Evolutionary conservation across 2,329 filamentous ascomycete genomes (phyloP), one percentile per base, ranked within the genome.

Genomic region (Xylariaceae sp.): DNA sequence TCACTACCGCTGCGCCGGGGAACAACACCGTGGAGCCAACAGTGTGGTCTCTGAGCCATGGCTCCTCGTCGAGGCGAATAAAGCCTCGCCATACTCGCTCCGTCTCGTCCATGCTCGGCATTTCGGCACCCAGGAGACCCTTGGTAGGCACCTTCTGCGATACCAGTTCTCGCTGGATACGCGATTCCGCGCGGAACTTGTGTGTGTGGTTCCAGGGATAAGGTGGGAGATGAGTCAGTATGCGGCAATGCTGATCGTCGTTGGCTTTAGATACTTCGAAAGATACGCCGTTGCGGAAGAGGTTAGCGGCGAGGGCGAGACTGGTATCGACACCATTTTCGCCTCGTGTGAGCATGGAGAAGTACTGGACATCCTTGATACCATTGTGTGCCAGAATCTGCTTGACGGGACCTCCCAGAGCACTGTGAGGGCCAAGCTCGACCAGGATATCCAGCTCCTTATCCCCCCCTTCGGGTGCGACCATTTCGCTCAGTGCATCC

Each of bases 11-110:
- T 14, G 35, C 35, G 15, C 35, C 35, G 11, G 35, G 35, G 15
- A 38, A 38, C 10, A 38, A 5, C 12, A 38, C 15, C 35, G 15
- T 12, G 12, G 12, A 12, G 15, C 15, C 35, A 17, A 70, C 52
- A 10, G 62, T 48, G 6, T 72, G 69, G 35, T 68, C 65, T 2
- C 49, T 51, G 10, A 72, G 48, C 69, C 68, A 71, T 1, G 65
- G 61, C 1, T 64, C 49, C 40, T 68, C 59, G 10, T 59, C 58
- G 5, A 65, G 47, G 1, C 50, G 52, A 3, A 71, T 46, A 5
- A 62, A 47, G 43, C 67, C 65, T 2, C 68, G 50, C 68, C 68
- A 71, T 11, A 52, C 49, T 0, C 62, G 62, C 39, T 62, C 58
- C 15, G 56, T 49, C 1, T 51, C 49, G 10, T 51, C 58, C 11